These are phyloP conservation scores for Scedosporium boydii DNA, from an alignment of 2,329 filamentous ascomycete species.

Conservation along the genomic window DNA sequence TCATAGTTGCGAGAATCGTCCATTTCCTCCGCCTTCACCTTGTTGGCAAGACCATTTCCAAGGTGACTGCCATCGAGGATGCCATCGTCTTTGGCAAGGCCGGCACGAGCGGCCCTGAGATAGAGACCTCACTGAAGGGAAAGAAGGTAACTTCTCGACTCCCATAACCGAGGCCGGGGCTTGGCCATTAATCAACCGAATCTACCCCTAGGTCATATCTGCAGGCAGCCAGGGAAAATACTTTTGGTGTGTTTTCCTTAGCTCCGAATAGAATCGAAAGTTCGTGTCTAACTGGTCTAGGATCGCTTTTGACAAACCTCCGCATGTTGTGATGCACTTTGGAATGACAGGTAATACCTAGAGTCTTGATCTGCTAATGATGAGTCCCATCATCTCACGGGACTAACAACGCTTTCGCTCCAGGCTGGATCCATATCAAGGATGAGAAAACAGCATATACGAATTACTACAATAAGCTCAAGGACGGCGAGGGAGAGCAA, in stretches of 20 bases:
- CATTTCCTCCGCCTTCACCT: constrained; percentile 75
- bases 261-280: neutral
- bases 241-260: constrained; percentile 55
- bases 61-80: constrained; percentile 67
- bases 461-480: constrained; percentile 69
- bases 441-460: constrained; percentile 70
- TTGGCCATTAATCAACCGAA: neutral
- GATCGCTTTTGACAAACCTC: constrained; percentile 57
- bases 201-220: constrained; percentile 34
- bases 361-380: no score
- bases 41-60: constrained; percentile 70
- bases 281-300: constrained; percentile 13
- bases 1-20: constrained; percentile 69
- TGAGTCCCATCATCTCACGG: neutral
- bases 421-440: constrained; percentile 79
- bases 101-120: constrained; percentile 66
- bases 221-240: constrained; percentile 92
- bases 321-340: constrained; percentile 84
- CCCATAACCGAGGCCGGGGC: neutral
- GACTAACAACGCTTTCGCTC: neutral
- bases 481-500: constrained; percentile 42
- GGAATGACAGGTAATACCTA: constrained; percentile 51
- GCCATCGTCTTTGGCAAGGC: constrained; percentile 83
- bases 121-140: constrained; percentile 63
- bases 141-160: constrained; percentile 41